Percentiles rank a stretch among this genome's conserved stretches.
phyloP scores from a whole-genome alignment of 106 monocot genomes.

The Alisma plantagoaquatica region DNA sequence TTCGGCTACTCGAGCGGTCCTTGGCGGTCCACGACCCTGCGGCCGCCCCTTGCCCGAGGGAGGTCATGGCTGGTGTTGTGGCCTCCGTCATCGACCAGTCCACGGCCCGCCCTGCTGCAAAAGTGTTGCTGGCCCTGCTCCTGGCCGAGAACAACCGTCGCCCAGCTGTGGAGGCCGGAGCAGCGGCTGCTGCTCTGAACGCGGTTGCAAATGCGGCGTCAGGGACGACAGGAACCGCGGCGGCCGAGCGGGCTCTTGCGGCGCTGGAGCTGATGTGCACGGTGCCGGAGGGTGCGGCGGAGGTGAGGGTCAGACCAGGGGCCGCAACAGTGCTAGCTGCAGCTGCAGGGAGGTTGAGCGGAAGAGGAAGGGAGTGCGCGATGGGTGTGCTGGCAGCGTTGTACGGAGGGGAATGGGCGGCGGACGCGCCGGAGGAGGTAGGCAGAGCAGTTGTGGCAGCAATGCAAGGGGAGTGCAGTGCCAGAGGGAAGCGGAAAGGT shows the following conservation, averaged over 20 bases:
- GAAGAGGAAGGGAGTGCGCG: constrained; percentile 78
- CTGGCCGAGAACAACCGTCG: constrained; percentile 51
- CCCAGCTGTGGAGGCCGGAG: constrained; percentile 58
- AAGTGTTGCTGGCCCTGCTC: constrained; percentile 65
- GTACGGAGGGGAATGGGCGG: constrained; percentile 34
- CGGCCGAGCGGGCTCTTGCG: constrained; percentile 52
- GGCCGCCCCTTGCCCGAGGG: constrained; percentile 19
- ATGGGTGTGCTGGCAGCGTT: constrained; percentile 73
- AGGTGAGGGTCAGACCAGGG: constrained; percentile 29
- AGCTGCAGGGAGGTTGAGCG: constrained; percentile 56
- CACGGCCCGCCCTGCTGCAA: constrained; percentile 57
- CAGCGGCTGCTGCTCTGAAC: constrained; percentile 35
- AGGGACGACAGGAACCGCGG: constrained; percentile 11
- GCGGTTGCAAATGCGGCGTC: constrained; percentile 45
- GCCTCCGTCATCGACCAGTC: constrained; percentile 33
- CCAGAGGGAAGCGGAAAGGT: constrained; percentile 72
- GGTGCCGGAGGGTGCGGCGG: constrained; percentile 50
- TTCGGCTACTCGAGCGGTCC: constrained; percentile 46
- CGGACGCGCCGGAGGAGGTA: constrained; percentile 49
- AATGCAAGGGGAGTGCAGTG: constrained; percentile 85
- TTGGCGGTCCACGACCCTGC: constrained; percentile 12
- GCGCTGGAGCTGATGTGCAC: constrained; percentile 77
- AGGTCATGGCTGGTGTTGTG: constrained; percentile 51
- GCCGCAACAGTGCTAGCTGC: constrained; percentile 31
- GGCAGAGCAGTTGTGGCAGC: constrained; percentile 60